Evolutionary conservation across 352 stramenopile species (phyloP).

Genomic region (Blastocystis sp.): DNA sequence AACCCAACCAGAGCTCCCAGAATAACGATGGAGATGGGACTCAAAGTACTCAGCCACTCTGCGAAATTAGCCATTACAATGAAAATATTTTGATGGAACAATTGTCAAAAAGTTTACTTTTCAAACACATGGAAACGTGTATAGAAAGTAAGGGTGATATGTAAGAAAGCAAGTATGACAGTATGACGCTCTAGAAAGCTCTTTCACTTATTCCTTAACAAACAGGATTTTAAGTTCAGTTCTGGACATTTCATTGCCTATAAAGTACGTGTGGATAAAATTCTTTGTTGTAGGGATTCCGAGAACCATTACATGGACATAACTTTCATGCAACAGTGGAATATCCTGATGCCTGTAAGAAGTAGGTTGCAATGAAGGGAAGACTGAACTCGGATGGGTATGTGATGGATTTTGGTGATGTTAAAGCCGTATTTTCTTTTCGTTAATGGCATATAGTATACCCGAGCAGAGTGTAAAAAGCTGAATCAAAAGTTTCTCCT

Average conservation of each 20-base stretch:
- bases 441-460: not conserved
- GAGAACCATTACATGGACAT: conserved; percentile 54
- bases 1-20: not conserved
- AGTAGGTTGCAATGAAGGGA: conserved; percentile 48
- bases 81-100: not conserved
- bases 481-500: conserved; percentile 54
- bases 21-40: not conserved
- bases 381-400: conserved; percentile 41
- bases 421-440: not conserved
- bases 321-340: conserved; percentile 43
- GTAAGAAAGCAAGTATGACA: not conserved
- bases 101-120: not conserved
- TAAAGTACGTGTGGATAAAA: not conserved
- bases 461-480: conserved; percentile 27
- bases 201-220: conserved; percentile 55
- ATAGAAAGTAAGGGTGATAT: not conserved
- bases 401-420: conserved; percentile 56
- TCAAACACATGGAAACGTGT: not conserved
- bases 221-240: conserved; percentile 55
- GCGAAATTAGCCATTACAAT: not conserved
- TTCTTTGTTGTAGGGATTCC: conserved; percentile 2
- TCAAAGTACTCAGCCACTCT: not conserved
- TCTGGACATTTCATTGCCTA: conserved; percentile 58
- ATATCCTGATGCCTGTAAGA: not conserved
- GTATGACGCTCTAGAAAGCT: not conserved